phyloP scores from a whole-genome alignment of 23 red algal genomes.

The Gracilaria domingensis region DNA sequence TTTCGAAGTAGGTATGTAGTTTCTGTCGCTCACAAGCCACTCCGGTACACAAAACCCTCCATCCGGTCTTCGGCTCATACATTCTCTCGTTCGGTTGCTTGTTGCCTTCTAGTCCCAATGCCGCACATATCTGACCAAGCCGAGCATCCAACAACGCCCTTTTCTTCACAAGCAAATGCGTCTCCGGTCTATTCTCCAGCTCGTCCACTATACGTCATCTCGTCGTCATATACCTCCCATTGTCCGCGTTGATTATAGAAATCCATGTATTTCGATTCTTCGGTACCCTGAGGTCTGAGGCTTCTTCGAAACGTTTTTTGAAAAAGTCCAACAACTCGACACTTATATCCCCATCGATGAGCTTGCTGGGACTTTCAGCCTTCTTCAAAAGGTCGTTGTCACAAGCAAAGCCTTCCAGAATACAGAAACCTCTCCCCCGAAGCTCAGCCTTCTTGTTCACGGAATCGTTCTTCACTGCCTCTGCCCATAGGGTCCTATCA shows the following conservation, averaged over 20 bases:
- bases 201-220: not conserved
- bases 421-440: not conserved
- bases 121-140: not conserved
- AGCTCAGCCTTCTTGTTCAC: not conserved
- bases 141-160: not conserved
- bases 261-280: not conserved
- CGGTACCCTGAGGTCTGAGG: not conserved
- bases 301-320: not conserved
- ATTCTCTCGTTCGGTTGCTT: not conserved
- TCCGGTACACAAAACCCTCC: conserved; percentile 3
- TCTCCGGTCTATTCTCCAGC: not conserved
- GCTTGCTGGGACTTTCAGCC: not conserved
- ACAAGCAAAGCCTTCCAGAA: not conserved
- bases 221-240: not conserved
- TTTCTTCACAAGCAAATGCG: not conserved
- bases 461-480: not conserved
- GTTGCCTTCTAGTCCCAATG: not conserved
- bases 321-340: not conserved
- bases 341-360: not conserved
- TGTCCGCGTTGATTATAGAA: not conserved
- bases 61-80: not conserved
- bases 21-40: not conserved
- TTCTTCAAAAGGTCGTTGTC: not conserved
- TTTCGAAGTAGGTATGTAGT: conserved; percentile 12
- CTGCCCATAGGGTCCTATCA: not conserved